Evolutionary conservation across 495 filamentous ascomycete genomes (phyloP), one percentile per base, ranked within the genome.

Genomic region (Trichoderma orchidacearum): DNA sequence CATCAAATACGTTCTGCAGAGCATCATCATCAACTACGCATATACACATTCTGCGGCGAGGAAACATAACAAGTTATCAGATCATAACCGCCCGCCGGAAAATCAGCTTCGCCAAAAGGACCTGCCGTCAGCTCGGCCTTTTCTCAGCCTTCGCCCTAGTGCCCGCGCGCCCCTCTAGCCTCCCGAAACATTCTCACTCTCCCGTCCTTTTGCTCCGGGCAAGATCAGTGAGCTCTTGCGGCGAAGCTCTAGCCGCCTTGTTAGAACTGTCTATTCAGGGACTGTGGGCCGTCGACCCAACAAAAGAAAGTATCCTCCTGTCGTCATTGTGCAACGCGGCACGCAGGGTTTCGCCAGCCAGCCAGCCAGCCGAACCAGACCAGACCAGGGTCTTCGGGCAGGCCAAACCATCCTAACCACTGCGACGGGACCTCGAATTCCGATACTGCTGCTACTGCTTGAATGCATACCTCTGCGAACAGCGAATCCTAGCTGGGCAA

Each of bases 311-410:
- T n/a, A n/a, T 36, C 34, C 41, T 48, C 41, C 41, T 48, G 23
- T 48, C 41, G 41, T 48, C 41, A 48, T 48, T 48, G 41, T 48
- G 41, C 41, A 11, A 48, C 41, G 41, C 41, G 41, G 41, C 41
- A 23, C 41, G 41, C 41, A 48, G 41, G 41, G 41, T 48, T 48
- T 48, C 12, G 41, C n/a, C n/a, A n/a, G n/a, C n/a, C 41, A 48
- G 41, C 41, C 41, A 18, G 41, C 41, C 27, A 25, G 27, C 41
- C 41, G 15, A 27, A 48, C 18, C 41, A 11, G 41, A 48, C 41
- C 9, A n/a, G n/a, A n/a, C n/a, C n/a, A n/a, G n/a, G n/a, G n/a
- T n/a, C n/a, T n/a, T n/a, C n/a, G n/a, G n/a, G n/a, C 4, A 7
- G 18, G 12, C 41, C 12, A 48, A 17, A 23, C 41, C 41, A 48